These are phyloP conservation scores for Puccinia polysora DNA, from an alignment of 1,284 basidiomycete genomes.

Conservation along the genomic window DNA sequence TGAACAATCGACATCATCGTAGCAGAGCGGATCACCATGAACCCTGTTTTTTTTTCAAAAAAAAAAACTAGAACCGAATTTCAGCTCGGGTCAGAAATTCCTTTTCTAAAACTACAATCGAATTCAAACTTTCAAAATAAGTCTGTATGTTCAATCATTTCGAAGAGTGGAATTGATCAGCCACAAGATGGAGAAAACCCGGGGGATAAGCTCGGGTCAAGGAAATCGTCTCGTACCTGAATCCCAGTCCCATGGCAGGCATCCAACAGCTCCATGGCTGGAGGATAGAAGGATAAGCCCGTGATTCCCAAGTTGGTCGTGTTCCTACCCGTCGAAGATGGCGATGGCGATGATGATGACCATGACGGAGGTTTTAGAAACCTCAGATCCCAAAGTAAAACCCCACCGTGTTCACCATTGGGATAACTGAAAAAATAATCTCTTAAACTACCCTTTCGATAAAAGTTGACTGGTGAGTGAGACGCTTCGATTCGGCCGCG, in stretches of 20 bases:
- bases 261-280: not conserved
- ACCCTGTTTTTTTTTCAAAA: not conserved
- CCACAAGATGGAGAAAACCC: too few species aligned
- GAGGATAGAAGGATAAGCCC: not conserved
- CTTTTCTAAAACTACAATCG: constrained; percentile 1
- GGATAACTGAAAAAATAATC: constrained; percentile 40
- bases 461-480: constrained; percentile 2
- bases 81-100: not conserved
- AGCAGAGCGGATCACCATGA: too few species aligned
- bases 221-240: not conserved
- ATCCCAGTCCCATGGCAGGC: too few species aligned
- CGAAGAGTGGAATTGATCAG: not conserved
- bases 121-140: not conserved
- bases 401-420: not conserved
- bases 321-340: not conserved
- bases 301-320: too few species aligned
- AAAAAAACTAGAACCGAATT: not conserved
- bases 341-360: not conserved
- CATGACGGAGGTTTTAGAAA: not conserved
- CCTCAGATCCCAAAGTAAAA: constrained; percentile 32
- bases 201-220: not conserved
- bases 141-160: not conserved
- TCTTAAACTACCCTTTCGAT: constrained; percentile 31
- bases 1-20: too few species aligned
- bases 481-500: not conserved